Evolutionary conservation across 805 yeast genomes (phyloP).

Genomic region (Suhomyces kilbournensis): DNA sequence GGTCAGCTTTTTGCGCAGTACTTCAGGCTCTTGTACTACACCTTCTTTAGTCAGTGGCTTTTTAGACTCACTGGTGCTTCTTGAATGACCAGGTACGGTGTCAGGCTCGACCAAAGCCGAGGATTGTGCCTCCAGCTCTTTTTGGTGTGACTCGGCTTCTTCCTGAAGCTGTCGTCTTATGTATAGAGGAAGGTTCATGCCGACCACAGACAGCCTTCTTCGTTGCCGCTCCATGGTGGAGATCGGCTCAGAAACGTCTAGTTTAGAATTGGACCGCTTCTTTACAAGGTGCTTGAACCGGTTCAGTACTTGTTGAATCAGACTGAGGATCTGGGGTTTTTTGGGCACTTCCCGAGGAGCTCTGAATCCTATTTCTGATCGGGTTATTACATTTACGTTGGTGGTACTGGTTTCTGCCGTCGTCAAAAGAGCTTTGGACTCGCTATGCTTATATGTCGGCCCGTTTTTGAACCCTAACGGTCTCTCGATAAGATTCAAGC

Average conservation of each 20-base stretch:
- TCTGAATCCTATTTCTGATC: conserved; percentile 14
- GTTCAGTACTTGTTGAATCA: conserved; percentile 13
- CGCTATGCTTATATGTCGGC: background rate
- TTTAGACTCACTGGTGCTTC: background rate
- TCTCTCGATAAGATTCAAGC: background rate
- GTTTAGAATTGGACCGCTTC: background rate
- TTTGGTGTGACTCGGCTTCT: background rate
- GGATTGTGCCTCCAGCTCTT: background rate
- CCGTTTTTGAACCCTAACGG: conserved; percentile 1
- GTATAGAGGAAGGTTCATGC: conserved; percentile 34
- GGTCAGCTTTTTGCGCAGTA: conserved; percentile 4
- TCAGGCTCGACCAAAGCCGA: background rate
- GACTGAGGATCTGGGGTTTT: conserved; percentile 1
- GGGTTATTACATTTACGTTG: conserved; percentile 33
- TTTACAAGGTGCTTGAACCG: conserved; percentile 12
- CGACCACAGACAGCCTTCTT: conserved; percentile 34
- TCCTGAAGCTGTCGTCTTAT: conserved; percentile 25
- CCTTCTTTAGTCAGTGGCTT: background rate
- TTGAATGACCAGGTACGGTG: background rate
- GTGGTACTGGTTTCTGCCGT: conserved; percentile 32
- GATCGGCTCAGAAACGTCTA: background rate
- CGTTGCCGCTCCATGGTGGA: conserved; percentile 1
- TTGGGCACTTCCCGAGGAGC: background rate
- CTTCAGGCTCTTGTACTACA: background rate
- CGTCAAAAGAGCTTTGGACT: conserved; percentile 13